These are phyloP conservation scores for Durio zibethinus DNA, from an alignment of 345 rosid species.

Conservation along the genomic window DNA sequence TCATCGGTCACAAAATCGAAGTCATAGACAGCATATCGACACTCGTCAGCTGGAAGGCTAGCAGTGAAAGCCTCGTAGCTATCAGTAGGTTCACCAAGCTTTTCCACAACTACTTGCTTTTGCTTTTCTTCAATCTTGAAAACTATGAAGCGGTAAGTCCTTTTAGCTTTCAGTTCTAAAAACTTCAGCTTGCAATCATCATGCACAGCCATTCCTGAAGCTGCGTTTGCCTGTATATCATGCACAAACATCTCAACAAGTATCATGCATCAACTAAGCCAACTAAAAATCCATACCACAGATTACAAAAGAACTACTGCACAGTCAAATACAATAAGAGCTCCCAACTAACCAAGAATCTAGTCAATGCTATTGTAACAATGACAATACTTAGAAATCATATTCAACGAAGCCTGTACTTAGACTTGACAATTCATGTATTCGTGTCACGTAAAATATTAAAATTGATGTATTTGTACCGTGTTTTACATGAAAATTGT, in stretches of 20 bases:
- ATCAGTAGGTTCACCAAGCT: constrained; percentile 55
- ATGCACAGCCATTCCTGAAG: constrained; percentile 71
- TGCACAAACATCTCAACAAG: neutral
- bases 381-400: neutral
- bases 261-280: neutral
- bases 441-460: too few relatives aligned
- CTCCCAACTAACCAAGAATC: neutral
- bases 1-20: constrained; percentile 61
- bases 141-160: constrained; percentile 60
- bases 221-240: constrained; percentile 50
- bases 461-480: too few relatives aligned
- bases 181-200: constrained; percentile 75
- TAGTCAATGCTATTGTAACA: neutral
- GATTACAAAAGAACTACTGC: neutral
- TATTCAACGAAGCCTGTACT: neutral
- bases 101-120: constrained; percentile 66
- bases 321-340: neutral
- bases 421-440: too few relatives aligned
- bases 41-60: constrained; percentile 61
- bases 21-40: constrained; percentile 70
- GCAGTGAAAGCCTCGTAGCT: constrained; percentile 56
- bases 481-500: too few relatives aligned
- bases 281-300: neutral
- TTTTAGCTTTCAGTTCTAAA: constrained; percentile 58
- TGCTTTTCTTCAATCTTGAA: constrained; percentile 64